Percentiles rank a stretch among this genome's conserved stretches.
phyloP scores from a whole-genome alignment of 106 monocot species.

The Amphibolis antarctica region DNA sequence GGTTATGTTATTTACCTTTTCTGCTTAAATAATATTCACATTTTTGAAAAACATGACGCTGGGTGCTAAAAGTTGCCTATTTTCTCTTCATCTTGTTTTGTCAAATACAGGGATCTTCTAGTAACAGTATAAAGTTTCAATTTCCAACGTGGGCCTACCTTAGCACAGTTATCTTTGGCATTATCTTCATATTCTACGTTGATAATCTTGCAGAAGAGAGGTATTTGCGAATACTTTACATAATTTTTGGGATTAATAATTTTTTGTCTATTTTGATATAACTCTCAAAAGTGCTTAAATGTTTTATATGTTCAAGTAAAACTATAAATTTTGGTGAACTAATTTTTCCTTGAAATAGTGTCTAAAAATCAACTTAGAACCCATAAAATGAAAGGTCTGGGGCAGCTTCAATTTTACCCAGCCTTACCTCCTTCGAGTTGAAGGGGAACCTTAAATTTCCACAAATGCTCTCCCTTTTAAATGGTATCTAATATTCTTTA shows the following conservation, averaged over 20 bases:
- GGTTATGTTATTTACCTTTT: too few species aligned
- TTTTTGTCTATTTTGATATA: too few species aligned
- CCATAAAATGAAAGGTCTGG: too few species aligned
- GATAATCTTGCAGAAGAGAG: constrained; percentile 96
- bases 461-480: too few species aligned
- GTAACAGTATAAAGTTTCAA: constrained; percentile 44
- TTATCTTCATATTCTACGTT: constrained; percentile 82
- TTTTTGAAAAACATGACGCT: neutral
- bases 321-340: too few species aligned
- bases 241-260: too few species aligned
- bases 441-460: too few species aligned
- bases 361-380: too few species aligned
- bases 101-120: constrained; percentile 64
- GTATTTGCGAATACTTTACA: constrained; percentile 17
- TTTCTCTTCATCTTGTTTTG: constrained; percentile 9
- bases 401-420: too few species aligned
- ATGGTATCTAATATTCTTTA: too few species aligned
- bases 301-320: neutral
- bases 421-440: too few species aligned
- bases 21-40: neutral
- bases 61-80: neutral
- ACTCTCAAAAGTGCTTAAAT: neutral
- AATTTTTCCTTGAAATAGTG: too few species aligned
- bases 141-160: constrained; percentile 81
- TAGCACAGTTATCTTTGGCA: constrained; percentile 80